phyloP scores from a whole-genome alignment of 176 grass and related monocot genomes.

The Ampelocalamus luodianensis region DNA sequence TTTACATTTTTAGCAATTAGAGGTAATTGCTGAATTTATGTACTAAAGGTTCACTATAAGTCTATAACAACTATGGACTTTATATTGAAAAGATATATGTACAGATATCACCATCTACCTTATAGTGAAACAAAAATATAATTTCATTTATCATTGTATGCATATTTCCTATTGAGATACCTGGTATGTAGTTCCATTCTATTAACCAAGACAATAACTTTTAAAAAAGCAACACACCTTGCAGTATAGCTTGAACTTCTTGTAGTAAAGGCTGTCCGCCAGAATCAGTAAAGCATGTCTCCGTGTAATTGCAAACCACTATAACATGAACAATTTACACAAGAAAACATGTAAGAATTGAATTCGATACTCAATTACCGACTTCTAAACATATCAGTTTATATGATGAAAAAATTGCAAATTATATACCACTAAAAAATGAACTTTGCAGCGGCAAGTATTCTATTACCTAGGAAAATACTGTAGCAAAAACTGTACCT shows the following conservation, averaged over 20 bases:
- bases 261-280: slow-evolving; percentile 88
- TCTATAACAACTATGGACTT: neutral
- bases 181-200: slow-evolving; percentile 16
- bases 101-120: neutral
- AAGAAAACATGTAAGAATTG: slow-evolving; percentile 31
- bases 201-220: slow-evolving; percentile 27
- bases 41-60: slow-evolving; percentile 19
- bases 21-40: slow-evolving; percentile 23
- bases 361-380: slow-evolving; percentile 15
- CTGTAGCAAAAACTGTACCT: slow-evolving; percentile 54
- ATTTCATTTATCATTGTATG: slow-evolving; percentile 6
- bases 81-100: slow-evolving; percentile 24
- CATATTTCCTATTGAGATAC: slow-evolving; percentile 8
- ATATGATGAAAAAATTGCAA: neutral
- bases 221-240: slow-evolving; percentile 60
- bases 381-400: slow-evolving; percentile 15
- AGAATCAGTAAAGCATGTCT: slow-evolving; percentile 96
- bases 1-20: neutral
- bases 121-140: neutral
- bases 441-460: slow-evolving; percentile 10
- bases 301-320: slow-evolving; percentile 97
- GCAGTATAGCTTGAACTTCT: slow-evolving; percentile 98
- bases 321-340: slow-evolving; percentile 43
- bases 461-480: slow-evolving; percentile 33
- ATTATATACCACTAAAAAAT: slow-evolving; percentile 34